A percentile compares a stretch with the other conserved stretches of the same genome.
Conservation (phyloP, 2,329 filamentous ascomycete genomes). For the Madurella mycetomatis region DNA sequence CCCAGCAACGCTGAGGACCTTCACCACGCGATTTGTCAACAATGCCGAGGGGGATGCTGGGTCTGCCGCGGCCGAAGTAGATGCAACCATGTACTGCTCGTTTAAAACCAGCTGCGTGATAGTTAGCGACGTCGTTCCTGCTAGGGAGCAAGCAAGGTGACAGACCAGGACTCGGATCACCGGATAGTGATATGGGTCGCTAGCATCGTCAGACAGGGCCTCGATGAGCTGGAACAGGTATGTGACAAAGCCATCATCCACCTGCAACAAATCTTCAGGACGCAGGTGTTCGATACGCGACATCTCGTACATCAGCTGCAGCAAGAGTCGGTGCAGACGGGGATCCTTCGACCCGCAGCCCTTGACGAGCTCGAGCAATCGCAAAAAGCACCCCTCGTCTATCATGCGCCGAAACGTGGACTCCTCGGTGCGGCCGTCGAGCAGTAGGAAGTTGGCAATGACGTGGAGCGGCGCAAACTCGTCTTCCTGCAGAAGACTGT, state of each 20-base stretch:
- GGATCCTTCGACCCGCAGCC: slow-evolving; percentile 60
- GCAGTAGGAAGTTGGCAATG: slow-evolving; percentile 77
- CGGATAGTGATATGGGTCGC: slow-evolving; percentile 93
- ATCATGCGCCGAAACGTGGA: slow-evolving; percentile 82
- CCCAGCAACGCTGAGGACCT: slow-evolving; percentile 78
- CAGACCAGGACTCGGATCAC: slow-evolving; percentile 86
- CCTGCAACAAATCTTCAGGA: slow-evolving; percentile 69
- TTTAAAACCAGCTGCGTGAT: slow-evolving; percentile 76
- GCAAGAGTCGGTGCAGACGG: slow-evolving; percentile 70
- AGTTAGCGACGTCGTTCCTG: slow-evolving; percentile 6
- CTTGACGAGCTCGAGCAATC: slow-evolving; percentile 77
- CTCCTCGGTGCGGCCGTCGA: slow-evolving; percentile 78
- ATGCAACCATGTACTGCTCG: slow-evolving; percentile 92
- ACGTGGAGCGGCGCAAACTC: slow-evolving; percentile 74
- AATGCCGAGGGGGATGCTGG: slow-evolving; percentile 41
- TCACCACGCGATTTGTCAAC: slow-evolving; percentile 90
- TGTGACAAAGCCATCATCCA: slow-evolving; percentile 75
- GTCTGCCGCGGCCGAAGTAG: slow-evolving; percentile 47
- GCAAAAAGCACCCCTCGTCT: slow-evolving; percentile 74
- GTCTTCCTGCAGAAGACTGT: slow-evolving; percentile 87
- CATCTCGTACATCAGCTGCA: slow-evolving; percentile 95
- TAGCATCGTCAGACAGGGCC: slow-evolving; percentile 75
- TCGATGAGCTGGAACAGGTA: slow-evolving; percentile 87
- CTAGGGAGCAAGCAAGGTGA: slow-evolving; percentile 14
- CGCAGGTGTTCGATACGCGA: slow-evolving; percentile 81